Percentiles rank a stretch among this genome's conserved stretches.
Conservation (phyloP, 2,329 filamentous ascomycete genomes). For the Scedosporium dehoogii region DNA sequence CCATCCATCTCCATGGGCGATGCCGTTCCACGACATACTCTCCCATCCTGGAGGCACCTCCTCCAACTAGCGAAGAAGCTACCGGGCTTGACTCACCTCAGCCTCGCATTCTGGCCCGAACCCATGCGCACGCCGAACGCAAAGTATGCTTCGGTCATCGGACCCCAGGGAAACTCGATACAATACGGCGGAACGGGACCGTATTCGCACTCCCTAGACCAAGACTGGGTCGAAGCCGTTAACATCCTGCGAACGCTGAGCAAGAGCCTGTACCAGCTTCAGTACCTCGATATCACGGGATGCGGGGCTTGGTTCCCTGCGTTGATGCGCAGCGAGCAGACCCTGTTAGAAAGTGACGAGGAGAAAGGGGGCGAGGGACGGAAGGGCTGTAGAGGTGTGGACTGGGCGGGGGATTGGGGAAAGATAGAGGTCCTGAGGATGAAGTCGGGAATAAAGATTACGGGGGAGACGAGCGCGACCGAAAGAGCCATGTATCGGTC, state of each 20-base stretch:
- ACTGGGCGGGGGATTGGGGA: conserved; percentile 45
- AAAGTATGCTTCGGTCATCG: conserved; percentile 34
- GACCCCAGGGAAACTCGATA: conserved; percentile 30
- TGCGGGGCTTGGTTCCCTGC: conserved; percentile 46
- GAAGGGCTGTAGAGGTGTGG: conserved; percentile 19
- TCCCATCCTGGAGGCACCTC: conserved; percentile 49
- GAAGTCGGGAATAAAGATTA: conserved; percentile 30
- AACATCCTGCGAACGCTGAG: conserved; percentile 45
- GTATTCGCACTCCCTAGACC: conserved; percentile 48
- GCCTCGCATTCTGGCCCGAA: conserved; percentile 52
- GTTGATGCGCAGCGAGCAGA: conserved; percentile 23
- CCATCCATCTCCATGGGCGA: conserved; percentile 17
- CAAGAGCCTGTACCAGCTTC: conserved; percentile 43
- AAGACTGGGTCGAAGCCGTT: conserved; percentile 51
- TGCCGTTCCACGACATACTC: background rate
- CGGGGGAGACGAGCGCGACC: conserved; percentile 21
- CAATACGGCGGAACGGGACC: conserved; percentile 45
- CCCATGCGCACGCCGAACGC: conserved; percentile 48
- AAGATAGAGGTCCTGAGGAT: conserved; percentile 38
- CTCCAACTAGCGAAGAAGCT: conserved; percentile 42
- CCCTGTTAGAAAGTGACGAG: conserved; percentile 28
- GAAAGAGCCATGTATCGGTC: conserved; percentile 24
- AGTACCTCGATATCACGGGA: conserved; percentile 52
- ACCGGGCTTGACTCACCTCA: conserved; percentile 48
- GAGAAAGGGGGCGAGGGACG: background rate